Percentiles rank a stretch among this genome's conserved stretches.
Evolutionary conservation across 306 rosid species (phyloP).

Genomic region (Glycine soja): DNA sequence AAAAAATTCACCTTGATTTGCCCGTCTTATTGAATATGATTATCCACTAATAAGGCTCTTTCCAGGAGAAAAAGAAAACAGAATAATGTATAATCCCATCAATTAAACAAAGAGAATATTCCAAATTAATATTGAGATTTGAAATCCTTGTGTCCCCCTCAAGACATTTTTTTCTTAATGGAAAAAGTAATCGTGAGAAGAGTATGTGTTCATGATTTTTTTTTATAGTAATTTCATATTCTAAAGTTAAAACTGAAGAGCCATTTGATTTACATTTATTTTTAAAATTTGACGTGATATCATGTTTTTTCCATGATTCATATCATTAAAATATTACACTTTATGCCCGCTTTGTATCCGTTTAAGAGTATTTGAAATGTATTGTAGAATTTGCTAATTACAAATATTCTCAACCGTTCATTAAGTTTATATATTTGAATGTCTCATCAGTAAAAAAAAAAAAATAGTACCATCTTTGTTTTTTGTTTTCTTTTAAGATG

Average conservation of each 20-base stretch:
- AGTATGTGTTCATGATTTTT: background rate
- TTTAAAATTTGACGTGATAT: background rate
- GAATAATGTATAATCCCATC: background rate
- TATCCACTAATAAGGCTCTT: too few relatives aligned
- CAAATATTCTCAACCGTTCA: background rate
- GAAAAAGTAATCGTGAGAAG: background rate
- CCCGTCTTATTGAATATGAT: background rate
- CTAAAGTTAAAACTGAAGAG: background rate
- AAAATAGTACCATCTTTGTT: too few relatives aligned
- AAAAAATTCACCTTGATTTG: background rate
- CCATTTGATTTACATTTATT: background rate
- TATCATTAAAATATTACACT: background rate
- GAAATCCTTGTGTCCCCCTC: background rate
- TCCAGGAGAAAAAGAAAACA: too few relatives aligned
- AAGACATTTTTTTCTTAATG: background rate
- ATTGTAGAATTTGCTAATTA: background rate
- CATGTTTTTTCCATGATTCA: too few relatives aligned
- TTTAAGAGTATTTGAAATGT: background rate
- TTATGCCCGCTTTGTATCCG: background rate
- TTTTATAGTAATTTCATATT: background rate
- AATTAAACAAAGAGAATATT: background rate
- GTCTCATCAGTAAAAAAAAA: background rate
- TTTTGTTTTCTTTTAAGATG: too few relatives aligned
- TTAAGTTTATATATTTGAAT: background rate
- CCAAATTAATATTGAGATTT: background rate